A percentile compares a stretch with the other conserved stretches of the same genome.
These are phyloP conservation scores for Sporisorium graminicola DNA, from an alignment of 1,284 basidiomycete genomes.

Conservation along the genomic window DNA sequence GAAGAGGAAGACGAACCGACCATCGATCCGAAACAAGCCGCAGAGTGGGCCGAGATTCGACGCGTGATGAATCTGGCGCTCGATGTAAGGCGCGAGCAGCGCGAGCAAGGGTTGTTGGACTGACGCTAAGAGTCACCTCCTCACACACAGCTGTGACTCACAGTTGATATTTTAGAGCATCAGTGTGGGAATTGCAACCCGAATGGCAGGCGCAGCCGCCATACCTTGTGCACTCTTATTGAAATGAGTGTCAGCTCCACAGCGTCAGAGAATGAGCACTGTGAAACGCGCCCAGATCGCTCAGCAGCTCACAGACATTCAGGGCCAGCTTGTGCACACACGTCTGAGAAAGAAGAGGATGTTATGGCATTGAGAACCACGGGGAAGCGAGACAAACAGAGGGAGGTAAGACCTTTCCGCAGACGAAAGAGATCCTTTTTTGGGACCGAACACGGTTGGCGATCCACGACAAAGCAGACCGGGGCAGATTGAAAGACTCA, in stretches of 20 bases:
- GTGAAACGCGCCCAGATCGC: too few relatives aligned
- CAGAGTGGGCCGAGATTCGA: slow-evolving; percentile 10
- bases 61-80: slow-evolving; percentile 33
- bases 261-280: too few relatives aligned
- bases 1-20: slow-evolving; percentile 2
- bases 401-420: neutral
- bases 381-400: neutral
- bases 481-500: neutral
- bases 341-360: neutral
- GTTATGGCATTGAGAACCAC: neutral
- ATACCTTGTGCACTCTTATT: too few relatives aligned
- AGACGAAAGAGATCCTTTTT: neutral
- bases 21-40: slow-evolving; percentile 5
- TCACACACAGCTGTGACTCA: too few relatives aligned
- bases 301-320: too few relatives aligned
- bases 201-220: too few relatives aligned
- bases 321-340: too few relatives aligned
- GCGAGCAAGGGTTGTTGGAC: slow-evolving; percentile 33
- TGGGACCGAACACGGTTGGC: neutral
- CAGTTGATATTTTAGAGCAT: too few relatives aligned
- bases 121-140: too few relatives aligned
- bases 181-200: too few relatives aligned
- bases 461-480: neutral
- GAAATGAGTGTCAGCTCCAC: too few relatives aligned
- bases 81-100: slow-evolving; percentile 31